Evolutionary conservation across 2,329 filamentous ascomycete genomes (phyloP).

Genomic region (Arthrobotrys megalospora): DNA sequence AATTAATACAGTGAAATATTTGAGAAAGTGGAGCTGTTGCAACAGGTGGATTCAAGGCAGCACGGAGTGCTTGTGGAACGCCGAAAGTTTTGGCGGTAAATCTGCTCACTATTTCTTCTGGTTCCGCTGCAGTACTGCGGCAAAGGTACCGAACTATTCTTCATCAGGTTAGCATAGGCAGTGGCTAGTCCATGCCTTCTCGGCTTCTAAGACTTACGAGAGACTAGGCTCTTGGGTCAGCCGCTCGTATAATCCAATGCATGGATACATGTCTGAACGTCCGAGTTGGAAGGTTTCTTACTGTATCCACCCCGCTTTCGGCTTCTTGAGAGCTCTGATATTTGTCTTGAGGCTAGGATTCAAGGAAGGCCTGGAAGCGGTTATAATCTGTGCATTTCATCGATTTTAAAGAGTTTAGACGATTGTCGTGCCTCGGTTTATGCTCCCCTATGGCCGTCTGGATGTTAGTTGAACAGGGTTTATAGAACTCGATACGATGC

Average conservation of each 20-base stretch:
- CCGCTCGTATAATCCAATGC: constrained; percentile 56
- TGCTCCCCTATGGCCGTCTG: neutral
- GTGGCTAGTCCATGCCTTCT: constrained; percentile 24
- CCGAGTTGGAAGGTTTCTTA: constrained; percentile 6
- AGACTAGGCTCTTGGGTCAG: constrained; percentile 38
- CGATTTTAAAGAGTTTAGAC: constrained; percentile 22
- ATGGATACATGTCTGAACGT: constrained; percentile 32
- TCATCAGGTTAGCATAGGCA: constrained; percentile 34
- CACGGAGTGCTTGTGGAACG: constrained; percentile 23
- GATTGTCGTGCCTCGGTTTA: constrained; percentile 6
- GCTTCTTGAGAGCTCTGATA: constrained; percentile 30
- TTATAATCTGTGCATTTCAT: constrained; percentile 1
- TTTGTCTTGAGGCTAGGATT: neutral
- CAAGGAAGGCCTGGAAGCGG: constrained; percentile 9
- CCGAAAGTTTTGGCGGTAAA: constrained; percentile 52
- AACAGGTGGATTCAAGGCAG: neutral
- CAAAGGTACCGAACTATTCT: constrained; percentile 45
- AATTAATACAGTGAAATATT: constrained; percentile 1
- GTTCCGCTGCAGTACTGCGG: constrained; percentile 46
- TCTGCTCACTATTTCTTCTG: constrained; percentile 17
- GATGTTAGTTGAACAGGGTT: constrained; percentile 23
- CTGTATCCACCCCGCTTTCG: constrained; percentile 30
- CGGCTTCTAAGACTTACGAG: constrained; percentile 27
- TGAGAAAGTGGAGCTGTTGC: constrained; percentile 18
- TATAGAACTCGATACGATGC: constrained; percentile 44